Conservation (phyloP, 2,329 filamentous ascomycete genomes). For the Teratosphaeria destructans region DNA sequence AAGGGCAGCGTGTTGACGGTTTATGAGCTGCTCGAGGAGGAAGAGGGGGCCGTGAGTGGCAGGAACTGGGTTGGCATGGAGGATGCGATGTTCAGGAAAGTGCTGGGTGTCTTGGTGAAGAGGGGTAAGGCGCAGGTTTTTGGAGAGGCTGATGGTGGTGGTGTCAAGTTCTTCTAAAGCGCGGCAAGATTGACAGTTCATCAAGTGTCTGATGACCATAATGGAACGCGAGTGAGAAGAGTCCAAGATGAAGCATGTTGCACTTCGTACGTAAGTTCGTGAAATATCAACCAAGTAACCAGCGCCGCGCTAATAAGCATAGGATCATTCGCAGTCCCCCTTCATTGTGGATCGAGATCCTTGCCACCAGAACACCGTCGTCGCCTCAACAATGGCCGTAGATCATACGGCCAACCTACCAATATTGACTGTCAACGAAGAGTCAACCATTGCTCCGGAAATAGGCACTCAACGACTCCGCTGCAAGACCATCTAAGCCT, state of each 20-base stretch:
- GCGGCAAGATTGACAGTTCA: not conserved
- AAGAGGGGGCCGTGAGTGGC: constrained; percentile 70
- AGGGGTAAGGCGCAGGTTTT: constrained; percentile 89
- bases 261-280: not conserved
- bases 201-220: not conserved
- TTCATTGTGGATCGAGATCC: constrained; percentile 3
- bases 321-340: constrained; percentile 28
- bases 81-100: constrained; percentile 65
- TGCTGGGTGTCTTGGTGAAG: constrained; percentile 73
- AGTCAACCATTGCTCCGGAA: not conserved
- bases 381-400: not conserved
- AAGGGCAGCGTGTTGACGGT: constrained; percentile 81
- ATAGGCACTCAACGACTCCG: constrained; percentile 10
- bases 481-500: constrained; percentile 11
- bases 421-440: not conserved
- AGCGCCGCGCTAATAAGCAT: not conserved
- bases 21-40: constrained; percentile 85
- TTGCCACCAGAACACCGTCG: not conserved
- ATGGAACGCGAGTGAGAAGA: not conserved
- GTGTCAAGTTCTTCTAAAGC: constrained; percentile 88
- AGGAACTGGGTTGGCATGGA: constrained; percentile 50
- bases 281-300: not conserved
- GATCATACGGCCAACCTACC: not conserved
- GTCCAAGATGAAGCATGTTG: not conserved
- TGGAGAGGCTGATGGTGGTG: constrained; percentile 74